These are phyloP conservation scores for Wickerhamiella kurtzmanii DNA, from an alignment of 805 yeast species.

Conservation along the genomic window DNA sequence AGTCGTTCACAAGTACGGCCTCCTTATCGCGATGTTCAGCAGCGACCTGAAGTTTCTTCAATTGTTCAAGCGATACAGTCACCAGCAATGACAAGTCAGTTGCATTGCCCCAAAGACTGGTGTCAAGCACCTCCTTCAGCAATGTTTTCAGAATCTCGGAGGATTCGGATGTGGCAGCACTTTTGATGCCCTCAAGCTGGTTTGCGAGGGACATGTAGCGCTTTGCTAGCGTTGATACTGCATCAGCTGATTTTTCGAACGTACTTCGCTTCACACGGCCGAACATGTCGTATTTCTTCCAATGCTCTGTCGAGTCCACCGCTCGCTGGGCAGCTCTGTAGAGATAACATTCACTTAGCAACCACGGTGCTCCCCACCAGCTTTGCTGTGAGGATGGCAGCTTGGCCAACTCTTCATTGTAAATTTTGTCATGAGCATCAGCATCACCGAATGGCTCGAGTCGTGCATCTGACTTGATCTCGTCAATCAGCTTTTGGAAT, in stretches of 20 bases:
- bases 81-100: slow-evolving; percentile 84
- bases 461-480: slow-evolving; percentile 26
- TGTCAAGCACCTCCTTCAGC: slow-evolving; percentile 72
- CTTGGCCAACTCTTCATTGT: slow-evolving; percentile 40
- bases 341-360: slow-evolving; percentile 70
- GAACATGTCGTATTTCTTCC: slow-evolving; percentile 61
- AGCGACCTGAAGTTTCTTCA: slow-evolving; percentile 74
- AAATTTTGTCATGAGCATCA: slow-evolving; percentile 35
- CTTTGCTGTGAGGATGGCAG: slow-evolving; percentile 24
- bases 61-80: slow-evolving; percentile 59
- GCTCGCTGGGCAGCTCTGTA: slow-evolving; percentile 39
- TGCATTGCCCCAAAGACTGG: slow-evolving; percentile 96
- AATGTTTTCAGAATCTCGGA: slow-evolving; percentile 37
- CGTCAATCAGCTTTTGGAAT: slow-evolving; percentile 32
- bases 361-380: slow-evolving; percentile 88
- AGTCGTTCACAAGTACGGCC: slow-evolving; percentile 64
- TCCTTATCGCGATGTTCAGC: slow-evolving; percentile 72
- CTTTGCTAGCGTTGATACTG: slow-evolving; percentile 68
- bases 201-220: slow-evolving; percentile 36
- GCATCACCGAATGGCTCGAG: slow-evolving; percentile 35
- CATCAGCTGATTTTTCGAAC: slow-evolving; percentile 58
- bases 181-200: slow-evolving; percentile 15
- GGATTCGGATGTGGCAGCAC: not conserved
- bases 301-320: slow-evolving; percentile 25
- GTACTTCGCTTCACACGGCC: slow-evolving; percentile 55